Evolutionary conservation across 73 alveolate genomes (phyloP), one percentile per base, ranked within the genome.

Genomic region (Paramecium tetraurelia): DNA sequence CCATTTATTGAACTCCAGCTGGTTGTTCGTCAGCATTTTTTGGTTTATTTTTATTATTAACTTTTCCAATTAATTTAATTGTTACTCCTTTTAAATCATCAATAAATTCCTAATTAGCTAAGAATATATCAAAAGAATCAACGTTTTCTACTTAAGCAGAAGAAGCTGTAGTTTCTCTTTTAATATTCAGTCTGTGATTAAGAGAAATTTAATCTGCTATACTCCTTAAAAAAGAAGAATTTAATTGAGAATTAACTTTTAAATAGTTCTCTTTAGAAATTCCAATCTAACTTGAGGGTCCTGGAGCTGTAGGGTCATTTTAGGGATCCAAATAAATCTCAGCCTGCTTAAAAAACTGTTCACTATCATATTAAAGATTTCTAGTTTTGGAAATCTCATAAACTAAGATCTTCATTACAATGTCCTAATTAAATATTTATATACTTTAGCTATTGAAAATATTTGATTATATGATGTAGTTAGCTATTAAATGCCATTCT

Each of bases 381-480:
- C 90, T 40, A 24, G 57, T 46, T 80, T 80, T 80, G 9, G 90
- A 80, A 4, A 80, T 80, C n/a, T 80, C 90, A 9, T 80, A 80
- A 16, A 80, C 90, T 4, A 80, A 46, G 31, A 41, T 80, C 46
- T 80, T 80, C 90, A 80, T 80, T 8, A 80, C 90, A 27, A 80
- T 80, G 46, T 80, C 90, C 90, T 80, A 11, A 80, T 43, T 80
- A 24, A 1, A 38, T 20, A 18, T 18, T 41, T 20, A 18, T 44
- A 22, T 80, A 80, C 90, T 43, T 80, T 80, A 24, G 90, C 90
- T 6, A 80, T 80, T 31, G 90, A 71, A 80, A 80, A 80, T n/a
- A 80, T 27, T 63, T 80, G 33, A 20, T 35, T 35, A 8, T 31
- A 80, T 18, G n/a, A 41, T 40, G 90, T 43, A 21, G 38, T 11